Evolutionary conservation across 176 grass and related monocot genomes (phyloP), one percentile per base, ranked within the genome.

Genomic region (Oryza rufipogon): DNA sequence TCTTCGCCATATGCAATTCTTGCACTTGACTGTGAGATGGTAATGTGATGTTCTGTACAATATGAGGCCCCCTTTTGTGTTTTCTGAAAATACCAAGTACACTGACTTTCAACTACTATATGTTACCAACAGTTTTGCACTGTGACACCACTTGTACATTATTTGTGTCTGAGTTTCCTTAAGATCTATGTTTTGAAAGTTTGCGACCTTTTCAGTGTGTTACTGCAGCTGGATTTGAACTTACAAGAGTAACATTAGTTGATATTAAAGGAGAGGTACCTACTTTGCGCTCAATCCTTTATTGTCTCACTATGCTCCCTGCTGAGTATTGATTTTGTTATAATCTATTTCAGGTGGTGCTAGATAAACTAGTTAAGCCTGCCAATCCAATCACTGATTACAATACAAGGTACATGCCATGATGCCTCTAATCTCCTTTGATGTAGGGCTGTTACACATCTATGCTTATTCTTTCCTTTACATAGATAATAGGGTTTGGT

Each of bases 21-120:
- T 16, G 96, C 91, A 74, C 93, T 98, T 90, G 96, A 95, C 82
- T 98, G 96, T 93, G 96, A 98, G 74, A 98, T 98, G 96, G 96
- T 95, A 90, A 82, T 68, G 46, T 52, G 30, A 71, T 12, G 38
- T 51, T 61, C 58, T 56, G 42, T 79, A 11, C 56, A 44, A 48
- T 42, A 68, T 75, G 64, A 83, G 48, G 82, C 23, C 12, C 12
- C 77, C 71, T 88, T 68, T 77, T 78, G 66, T 42, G 3, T 63
- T 49, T 75, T 75, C 28, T 9, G 3, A 51, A 75, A 32, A 68
- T 10, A 16, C 15, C 1, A 52, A 63, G 23, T 22, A 36, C 64
- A 71, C 68, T 81, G 36, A 49, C 11, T 63, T 64, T 14, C 63
- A 41, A 66, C 64, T 20, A 71, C 32, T 81, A 0, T 58, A 0